Base-by-base conservation (phyloP, 306 rosid species). In the Styphnolobium japonicum region DNA sequence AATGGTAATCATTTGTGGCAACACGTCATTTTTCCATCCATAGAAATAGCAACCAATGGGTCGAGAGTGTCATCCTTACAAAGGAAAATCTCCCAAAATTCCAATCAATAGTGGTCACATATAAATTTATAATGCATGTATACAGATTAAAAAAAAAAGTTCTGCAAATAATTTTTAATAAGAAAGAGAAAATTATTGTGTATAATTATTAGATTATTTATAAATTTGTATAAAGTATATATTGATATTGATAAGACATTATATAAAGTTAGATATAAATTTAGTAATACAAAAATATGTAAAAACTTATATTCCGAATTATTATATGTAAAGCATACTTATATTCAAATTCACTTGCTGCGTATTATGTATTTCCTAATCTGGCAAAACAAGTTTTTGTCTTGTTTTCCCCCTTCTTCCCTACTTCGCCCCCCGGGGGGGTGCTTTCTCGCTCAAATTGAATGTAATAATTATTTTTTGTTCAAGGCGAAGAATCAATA, bases 11-110 rank as follows among this genome's bases (percentile, higher is more conserved):
- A 27, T 27, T 29, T 60, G 51, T 58, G 69, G 79, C 8, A 27
- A 23, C 79, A 74, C 69, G 79, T 58, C 79, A 74, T 42, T 4
- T 40, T 74, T 74, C 69, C 79, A 74, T 43, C 4, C 19, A n/a
- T 60, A 29, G 36, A 15, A 42, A 58, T 25, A 9, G 42, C 46
- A 42, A 43, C 58, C 70, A 60, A 74, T 60, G 43, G 45, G 42
- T 27, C 22, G 21, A 53, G 77, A 1, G 66, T 52, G 37, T 53
- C n/a, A 37, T 39, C 31, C n/a, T 56, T 37, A 55, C 2, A 2
- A 21, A 21, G 36, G 25, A 55, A 36, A 74, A 2, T 33, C 34
- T 10, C 62, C 49, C 22, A 71, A 51, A 73, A 39, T 56, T 25
- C n/a, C 5, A 25, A 73, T 56, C 78, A 4, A 56, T n/a, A 40